Percentiles rank a stretch among this genome's conserved stretches.
Conservation (phyloP, 164 flowering plant genomes). For the Chimonanthus salicifolius region DNA sequence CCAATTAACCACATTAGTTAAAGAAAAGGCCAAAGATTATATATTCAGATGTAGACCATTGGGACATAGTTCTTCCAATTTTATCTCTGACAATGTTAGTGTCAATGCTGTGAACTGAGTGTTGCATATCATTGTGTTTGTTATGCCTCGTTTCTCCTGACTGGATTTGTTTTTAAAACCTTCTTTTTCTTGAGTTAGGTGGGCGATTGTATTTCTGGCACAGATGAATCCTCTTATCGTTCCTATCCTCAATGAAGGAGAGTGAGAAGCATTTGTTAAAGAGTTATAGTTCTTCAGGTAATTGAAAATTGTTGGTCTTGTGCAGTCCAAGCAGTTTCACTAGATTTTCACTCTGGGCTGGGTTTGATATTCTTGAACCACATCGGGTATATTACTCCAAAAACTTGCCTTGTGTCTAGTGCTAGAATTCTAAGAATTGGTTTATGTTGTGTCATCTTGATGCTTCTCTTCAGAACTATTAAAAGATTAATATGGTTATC, state of each 20-base stretch:
- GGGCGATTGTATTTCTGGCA: conserved; percentile 56
- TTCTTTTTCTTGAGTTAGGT: conserved; percentile 27
- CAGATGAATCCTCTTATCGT: conserved; percentile 55
- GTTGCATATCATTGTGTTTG: neutral
- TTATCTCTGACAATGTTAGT: no score
- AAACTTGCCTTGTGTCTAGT: neutral
- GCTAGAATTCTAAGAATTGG: neutral
- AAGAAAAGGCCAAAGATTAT: no score
- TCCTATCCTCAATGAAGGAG: conserved; percentile 44
- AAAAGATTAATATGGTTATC: neutral
- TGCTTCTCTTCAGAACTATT: neutral
- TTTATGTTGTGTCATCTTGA: no score
- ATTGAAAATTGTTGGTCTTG: neutral
- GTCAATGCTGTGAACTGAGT: neutral
- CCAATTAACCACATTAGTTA: no score
- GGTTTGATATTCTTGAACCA: neutral
- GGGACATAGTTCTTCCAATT: no score
- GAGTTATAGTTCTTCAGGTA: neutral
- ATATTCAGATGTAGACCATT: no score
- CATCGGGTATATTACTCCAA: neutral
- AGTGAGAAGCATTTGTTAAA: conserved; percentile 19
- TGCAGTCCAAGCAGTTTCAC: neutral
- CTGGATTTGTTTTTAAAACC: neutral
- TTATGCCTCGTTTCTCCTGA: neutral
- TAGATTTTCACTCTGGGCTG: neutral